A percentile compares a stretch with the other conserved stretches of the same genome.
Evolutionary conservation across 495 filamentous ascomycete genomes (phyloP).

Genomic region (Cercophora scortea): DNA sequence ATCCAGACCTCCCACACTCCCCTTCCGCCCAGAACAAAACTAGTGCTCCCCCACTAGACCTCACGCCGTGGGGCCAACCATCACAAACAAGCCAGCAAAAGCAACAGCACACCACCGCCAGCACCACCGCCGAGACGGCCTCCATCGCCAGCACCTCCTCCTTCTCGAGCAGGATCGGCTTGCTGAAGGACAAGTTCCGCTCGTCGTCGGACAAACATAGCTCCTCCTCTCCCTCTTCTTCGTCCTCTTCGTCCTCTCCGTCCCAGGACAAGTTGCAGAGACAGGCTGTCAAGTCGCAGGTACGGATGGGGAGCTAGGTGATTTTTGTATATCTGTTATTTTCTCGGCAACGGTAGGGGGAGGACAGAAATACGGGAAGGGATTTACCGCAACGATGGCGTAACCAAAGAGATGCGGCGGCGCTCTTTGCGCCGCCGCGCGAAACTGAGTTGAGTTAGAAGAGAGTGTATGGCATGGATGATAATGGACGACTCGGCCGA

Average conservation of each 20-base stretch:
- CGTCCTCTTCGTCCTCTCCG: background rate
- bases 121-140: slow-evolving; percentile 3
- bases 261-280: background rate
- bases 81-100: background rate
- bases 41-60: no score
- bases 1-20: background rate
- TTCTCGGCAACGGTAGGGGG: no score
- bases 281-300: slow-evolving; percentile 9
- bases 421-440: no score
- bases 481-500: no score
- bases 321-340: no score
- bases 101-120: slow-evolving; percentile 2
- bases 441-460: no score
- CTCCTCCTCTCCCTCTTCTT: background rate
- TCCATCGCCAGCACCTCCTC: slow-evolving; percentile 9
- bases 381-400: no score
- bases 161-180: slow-evolving; percentile 12
- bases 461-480: no score
- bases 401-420: no score
- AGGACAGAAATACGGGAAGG: no score
- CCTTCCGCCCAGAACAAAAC: background rate
- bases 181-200: slow-evolving; percentile 13
- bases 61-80: background rate
- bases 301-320: slow-evolving; percentile 14
- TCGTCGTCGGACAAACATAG: background rate